These are phyloP conservation scores for Chytriomyces confervae DNA, from an alignment of 192 early-diverging fungal species.

Conservation along the genomic window DNA sequence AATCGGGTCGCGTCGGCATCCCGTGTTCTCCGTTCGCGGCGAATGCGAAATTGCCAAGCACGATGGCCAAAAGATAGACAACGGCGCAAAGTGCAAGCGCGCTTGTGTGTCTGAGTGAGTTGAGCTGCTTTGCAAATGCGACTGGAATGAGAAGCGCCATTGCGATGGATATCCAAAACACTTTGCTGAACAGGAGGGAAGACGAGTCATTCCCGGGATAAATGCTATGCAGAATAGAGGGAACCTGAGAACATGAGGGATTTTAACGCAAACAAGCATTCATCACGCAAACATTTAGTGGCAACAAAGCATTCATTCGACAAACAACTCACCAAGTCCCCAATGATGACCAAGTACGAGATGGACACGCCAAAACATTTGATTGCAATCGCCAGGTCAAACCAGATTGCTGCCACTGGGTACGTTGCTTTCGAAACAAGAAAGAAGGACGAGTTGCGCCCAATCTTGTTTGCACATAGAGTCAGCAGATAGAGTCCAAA, in stretches of 20 bases:
- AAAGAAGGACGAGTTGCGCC: conserved; percentile 87
- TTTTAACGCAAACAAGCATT: not conserved
- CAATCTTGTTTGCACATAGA: conserved; percentile 73
- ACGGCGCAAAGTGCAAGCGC: conserved; percentile 85
- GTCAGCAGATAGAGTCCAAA: conserved; percentile 88
- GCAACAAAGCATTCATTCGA: conserved; percentile 4
- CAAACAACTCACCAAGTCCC: conserved; percentile 76
- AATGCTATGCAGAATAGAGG: conserved; percentile 47
- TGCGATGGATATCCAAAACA: conserved; percentile 85
- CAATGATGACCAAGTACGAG: conserved; percentile 93
- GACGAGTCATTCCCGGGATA: conserved; percentile 33
- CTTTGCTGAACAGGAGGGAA: conserved; percentile 37
- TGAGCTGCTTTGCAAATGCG: conserved; percentile 79
- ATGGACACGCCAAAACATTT: conserved; percentile 98
- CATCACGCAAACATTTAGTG: not conserved
- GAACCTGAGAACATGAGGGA: conserved; percentile 38
- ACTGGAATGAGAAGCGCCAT: conserved; percentile 78
- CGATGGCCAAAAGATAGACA: conserved; percentile 84
- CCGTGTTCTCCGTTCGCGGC: not conserved
- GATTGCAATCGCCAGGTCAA: conserved; percentile 96
- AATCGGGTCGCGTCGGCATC: conserved; percentile 45
- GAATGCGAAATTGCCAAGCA: conserved; percentile 70
- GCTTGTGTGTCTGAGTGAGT: conserved; percentile 90
- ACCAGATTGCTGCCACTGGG: conserved; percentile 82
- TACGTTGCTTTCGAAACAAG: conserved; percentile 89